A percentile compares a stretch with the other conserved stretches of the same genome.
Evolutionary conservation across 805 yeast species (phyloP).

Genomic region (Saturnispora kantuleensis): DNA sequence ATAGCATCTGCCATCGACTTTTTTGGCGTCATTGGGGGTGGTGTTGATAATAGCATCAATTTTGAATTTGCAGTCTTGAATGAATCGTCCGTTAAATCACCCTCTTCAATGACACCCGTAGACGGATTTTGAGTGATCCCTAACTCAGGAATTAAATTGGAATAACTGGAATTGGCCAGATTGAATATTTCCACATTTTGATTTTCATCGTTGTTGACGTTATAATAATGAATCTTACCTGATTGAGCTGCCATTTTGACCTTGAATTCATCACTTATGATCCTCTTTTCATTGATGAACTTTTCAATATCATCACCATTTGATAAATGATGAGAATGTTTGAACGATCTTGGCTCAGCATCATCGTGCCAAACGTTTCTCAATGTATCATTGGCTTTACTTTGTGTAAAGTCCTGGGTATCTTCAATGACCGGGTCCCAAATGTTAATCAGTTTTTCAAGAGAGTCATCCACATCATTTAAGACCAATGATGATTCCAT

Average conservation of each 20-base stretch:
- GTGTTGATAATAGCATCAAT: not conserved
- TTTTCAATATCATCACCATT: conserved; percentile 19
- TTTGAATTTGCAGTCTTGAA: conserved; percentile 8
- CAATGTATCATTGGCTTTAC: conserved; percentile 15
- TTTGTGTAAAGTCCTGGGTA: no score
- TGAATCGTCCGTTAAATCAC: conserved; percentile 1
- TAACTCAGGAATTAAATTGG: conserved; percentile 22
- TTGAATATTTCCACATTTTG: conserved; percentile 16
- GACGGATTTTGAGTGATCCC: conserved; percentile 18
- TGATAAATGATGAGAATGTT: not conserved
- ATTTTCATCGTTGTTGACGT: conserved; percentile 11
- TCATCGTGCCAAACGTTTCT: conserved; percentile 20
- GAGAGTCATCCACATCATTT: conserved; percentile 28
- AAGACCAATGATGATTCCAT: conserved; percentile 2
- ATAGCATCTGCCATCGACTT: conserved; percentile 2
- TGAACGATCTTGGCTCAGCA: not conserved
- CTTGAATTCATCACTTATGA: conserved; percentile 24
- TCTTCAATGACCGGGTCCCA: conserved; percentile 19
- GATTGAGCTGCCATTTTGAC: conserved; percentile 19
- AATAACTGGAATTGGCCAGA: conserved; percentile 13
- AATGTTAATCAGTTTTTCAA: conserved; percentile 32
- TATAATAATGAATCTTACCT: conserved; percentile 14
- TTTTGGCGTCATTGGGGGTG: conserved; percentile 1
- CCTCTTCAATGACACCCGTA: conserved; percentile 8
- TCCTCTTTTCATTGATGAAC: conserved; percentile 23